phyloP scores from a whole-genome alignment of 1,284 basidiomycete species.

The Ganoderma sinense region DNA sequence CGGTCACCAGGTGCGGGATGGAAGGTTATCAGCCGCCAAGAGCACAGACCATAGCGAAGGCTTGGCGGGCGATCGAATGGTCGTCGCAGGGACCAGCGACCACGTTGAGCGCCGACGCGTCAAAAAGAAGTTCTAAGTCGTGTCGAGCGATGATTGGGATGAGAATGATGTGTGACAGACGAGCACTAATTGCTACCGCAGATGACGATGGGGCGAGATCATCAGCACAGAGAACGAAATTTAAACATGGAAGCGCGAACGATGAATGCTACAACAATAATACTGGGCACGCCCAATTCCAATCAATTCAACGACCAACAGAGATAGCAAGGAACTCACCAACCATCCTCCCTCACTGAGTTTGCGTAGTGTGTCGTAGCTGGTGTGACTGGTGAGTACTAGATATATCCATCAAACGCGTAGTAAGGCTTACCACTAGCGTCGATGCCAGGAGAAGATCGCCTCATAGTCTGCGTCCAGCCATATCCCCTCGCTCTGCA shows the following conservation, averaged over 20 bases:
- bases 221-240: too few species aligned
- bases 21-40: neutral
- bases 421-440: neutral
- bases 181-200: too few species aligned
- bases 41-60: neutral
- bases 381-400: neutral
- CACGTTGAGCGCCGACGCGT: too few species aligned
- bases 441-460: neutral
- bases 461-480: neutral
- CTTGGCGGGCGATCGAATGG: neutral
- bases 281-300: neutral
- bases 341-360: slow-evolving; percentile 79
- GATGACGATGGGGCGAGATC: too few species aligned
- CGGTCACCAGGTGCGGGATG: neutral
- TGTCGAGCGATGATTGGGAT: neutral
- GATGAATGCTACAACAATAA: neutral
- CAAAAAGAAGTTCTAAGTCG: too few species aligned
- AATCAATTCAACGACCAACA: neutral
- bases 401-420: neutral
- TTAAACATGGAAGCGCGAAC: too few species aligned
- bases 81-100: neutral
- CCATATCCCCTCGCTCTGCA: neutral
- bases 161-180: too few species aligned
- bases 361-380: neutral
- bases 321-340: neutral